Evolutionary conservation across 495 filamentous ascomycete genomes (phyloP), one percentile per base, ranked within the genome.

Genomic region (Cudoniella acicularis): DNA sequence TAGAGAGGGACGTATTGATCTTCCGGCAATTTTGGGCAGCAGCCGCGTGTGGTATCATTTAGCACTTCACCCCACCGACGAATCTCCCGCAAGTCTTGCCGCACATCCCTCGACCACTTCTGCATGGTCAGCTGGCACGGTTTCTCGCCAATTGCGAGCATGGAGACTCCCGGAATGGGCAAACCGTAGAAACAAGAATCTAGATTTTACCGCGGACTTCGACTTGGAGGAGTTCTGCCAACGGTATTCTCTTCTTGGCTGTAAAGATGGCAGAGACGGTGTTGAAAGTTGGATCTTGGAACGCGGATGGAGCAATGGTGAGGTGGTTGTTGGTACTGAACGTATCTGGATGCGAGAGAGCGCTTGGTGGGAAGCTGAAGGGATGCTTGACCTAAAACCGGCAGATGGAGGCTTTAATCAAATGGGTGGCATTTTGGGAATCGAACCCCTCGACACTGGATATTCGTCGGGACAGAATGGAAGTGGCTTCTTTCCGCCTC

Each of bases 191-290:
- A 90, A 91, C 63, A 93, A 90, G 70, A 82, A 88, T 60, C 83
- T 98, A n/a, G 94, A 98, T 70, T 98, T 96, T 70, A 98, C 94
- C 0, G 90, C 91, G 10, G 94, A 98, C 65, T 98, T 98, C 64
- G 94, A 98, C 65, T 70, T 92, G 16, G 90, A 97, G 42, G 94
- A 98, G 68, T 98, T 98, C 67, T 81, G 82, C 24, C 81, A 79
- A 65, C 83, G 95, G 21, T 98, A 96, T 69, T 74, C 84, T 22
- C 79, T 83, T 10, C 80, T 98, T 9, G 94, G 94, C 17, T 98
- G 94, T 69, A 79, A 86, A 60, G 91, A 95, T 66, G 94, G 95
- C 49, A 81, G 85, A 45, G 94, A 98, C 65, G 95, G 95, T 49
- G 90, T 97, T 49, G 91, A 98, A 63, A 96, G 83, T 69, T 98